These are phyloP conservation scores for Evernia prunastri DNA, from an alignment of 495 filamentous ascomycete species.

Conservation along the genomic window DNA sequence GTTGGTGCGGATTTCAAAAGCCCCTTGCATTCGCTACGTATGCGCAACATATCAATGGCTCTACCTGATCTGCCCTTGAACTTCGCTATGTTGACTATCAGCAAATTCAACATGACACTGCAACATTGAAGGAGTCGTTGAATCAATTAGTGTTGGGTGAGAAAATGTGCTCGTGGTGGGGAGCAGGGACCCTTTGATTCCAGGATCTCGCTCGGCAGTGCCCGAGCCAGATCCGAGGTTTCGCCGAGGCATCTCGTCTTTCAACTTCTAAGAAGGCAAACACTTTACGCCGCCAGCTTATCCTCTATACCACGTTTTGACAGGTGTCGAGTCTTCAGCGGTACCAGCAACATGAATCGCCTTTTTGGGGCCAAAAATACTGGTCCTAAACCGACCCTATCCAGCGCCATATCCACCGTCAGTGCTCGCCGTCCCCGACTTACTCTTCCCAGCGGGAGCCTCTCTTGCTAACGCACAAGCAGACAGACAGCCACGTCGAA, in stretches of 20 bases:
- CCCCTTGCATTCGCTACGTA: conserved; percentile 7
- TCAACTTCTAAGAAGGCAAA: conserved; percentile 10
- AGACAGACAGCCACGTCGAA: conserved; percentile 79
- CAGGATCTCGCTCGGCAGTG: neutral
- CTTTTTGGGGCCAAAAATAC: conserved; percentile 87
- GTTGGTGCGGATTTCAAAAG: conserved; percentile 11
- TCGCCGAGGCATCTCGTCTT: conserved; percentile 4
- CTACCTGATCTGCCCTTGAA: neutral
- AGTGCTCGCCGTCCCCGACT: conserved; percentile 14
- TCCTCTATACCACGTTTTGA: neutral
- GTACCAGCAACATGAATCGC: conserved; percentile 68
- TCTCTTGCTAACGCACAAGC: conserved; percentile 18
- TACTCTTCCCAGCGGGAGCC: conserved; percentile 17
- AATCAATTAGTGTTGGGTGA: neutral
- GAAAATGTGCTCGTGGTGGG: conserved; percentile 4
- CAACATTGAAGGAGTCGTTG: too few relatives aligned
- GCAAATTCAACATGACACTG: neutral
- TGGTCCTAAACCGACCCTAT: conserved; percentile 85
- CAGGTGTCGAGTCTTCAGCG: neutral
- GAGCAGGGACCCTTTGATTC: neutral
- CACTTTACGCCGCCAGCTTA: neutral
- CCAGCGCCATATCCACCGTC: conserved; percentile 79
- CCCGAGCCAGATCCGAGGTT: neutral
- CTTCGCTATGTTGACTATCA: neutral
- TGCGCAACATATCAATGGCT: neutral